Evolutionary conservation across 345 rosid genomes (phyloP), one percentile per base, ranked within the genome.

Genomic region (Syzygium grande): DNA sequence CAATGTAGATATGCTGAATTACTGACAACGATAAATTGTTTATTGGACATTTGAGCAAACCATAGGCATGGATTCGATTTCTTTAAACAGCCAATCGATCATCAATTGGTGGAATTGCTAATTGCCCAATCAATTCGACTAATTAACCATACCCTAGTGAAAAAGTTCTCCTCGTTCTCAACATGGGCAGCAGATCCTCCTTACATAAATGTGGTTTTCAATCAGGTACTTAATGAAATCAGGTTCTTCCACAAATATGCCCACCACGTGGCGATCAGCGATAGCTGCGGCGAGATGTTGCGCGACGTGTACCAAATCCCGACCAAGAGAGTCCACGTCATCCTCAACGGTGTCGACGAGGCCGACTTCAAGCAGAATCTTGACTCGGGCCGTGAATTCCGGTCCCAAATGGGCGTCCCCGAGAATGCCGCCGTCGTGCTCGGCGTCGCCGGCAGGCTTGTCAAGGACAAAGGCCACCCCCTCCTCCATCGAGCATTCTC

Each of bases 271-370:
- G 99, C 99, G 1, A 96, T 95, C 84, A 98, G 99, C 30, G 96
- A 96, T 90, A 98, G 99, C 55, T 96, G 99, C 29, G 99, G 99
- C 1, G 99, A 98, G 88, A 97, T 97, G 95, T 88, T 97, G 16
- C 89, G 99, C 85, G 98, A 96, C 49, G 94, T 96, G 43, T 98
- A 98, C 88, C 99, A 98, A 87, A 96, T 98, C 51, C 99, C 99
- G 0, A 89, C 86, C 15, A 92, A 86, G 89, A 93, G 99, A 41
- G 99, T 98, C 83, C 99, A 98, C 30, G 99, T 96, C 30, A 98
- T 98, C 78, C 92, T 96, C 34, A 98, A 95, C 22, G 99, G 99
- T 4, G 97, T 98, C 22, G 94, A 95, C 30, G 98, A 96, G 84
- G 87, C 92, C 4, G 95, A 89, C 34, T 98, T 94, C 85, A 84